Percentiles rank a stretch among this genome's conserved stretches.
Conservation (phyloP, 1,284 basidiomycete genomes). For the Ustilago lituana region DNA sequence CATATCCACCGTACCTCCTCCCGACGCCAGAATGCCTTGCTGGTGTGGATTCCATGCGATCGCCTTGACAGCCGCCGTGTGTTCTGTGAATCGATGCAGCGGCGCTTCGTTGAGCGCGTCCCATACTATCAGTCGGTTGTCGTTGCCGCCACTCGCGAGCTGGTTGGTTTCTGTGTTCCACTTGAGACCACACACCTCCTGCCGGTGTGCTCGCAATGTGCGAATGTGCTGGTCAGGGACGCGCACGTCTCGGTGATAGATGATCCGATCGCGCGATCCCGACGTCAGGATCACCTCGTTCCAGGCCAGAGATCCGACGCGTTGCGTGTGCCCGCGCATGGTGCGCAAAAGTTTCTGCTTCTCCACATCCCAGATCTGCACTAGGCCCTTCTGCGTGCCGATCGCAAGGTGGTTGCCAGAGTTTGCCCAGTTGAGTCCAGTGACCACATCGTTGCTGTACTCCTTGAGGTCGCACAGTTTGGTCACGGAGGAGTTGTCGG, state of each 20-base stretch:
- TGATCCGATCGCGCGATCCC: conserved; percentile 88
- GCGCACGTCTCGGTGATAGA: conserved; percentile 91
- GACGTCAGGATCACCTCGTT: conserved; percentile 87
- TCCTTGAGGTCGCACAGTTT: conserved; percentile 83
- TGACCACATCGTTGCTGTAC: conserved; percentile 68
- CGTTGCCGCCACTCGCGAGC: conserved; percentile 94
- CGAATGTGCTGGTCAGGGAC: conserved; percentile 77
- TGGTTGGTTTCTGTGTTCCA: conserved; percentile 84
- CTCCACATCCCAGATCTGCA: conserved; percentile 95
- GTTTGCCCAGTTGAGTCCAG: conserved; percentile 73
- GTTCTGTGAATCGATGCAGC: conserved; percentile 92
- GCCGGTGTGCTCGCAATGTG: conserved; percentile 82
- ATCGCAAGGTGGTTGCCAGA: conserved; percentile 78
- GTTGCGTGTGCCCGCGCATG: conserved; percentile 82
- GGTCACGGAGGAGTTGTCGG: conserved; percentile 88
- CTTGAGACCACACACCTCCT: conserved; percentile 95
- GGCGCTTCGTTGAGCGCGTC: conserved; percentile 74
- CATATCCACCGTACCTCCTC: conserved; percentile 96
- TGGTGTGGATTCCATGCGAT: conserved; percentile 98
- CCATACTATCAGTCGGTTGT: conserved; percentile 98
- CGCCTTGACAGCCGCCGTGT: conserved; percentile 96
- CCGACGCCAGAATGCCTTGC: conserved; percentile 87
- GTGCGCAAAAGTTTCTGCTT: conserved; percentile 81
- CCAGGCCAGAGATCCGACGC: conserved; percentile 94
- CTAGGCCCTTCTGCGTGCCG: conserved; percentile 84